Conservation (phyloP, 352 stramenopile genomes). For the Lagenidium giganteum region DNA sequence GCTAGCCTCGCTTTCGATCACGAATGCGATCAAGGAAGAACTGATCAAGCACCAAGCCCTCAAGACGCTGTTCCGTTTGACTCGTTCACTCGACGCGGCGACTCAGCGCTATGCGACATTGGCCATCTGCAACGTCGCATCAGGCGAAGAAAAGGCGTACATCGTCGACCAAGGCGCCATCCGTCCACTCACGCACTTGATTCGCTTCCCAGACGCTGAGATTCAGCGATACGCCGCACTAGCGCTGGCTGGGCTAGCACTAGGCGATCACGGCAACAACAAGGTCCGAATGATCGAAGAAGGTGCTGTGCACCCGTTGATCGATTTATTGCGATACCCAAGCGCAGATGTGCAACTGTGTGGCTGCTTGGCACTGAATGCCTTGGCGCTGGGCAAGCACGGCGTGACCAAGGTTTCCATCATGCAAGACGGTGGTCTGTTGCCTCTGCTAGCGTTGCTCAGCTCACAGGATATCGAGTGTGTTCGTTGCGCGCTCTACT, state of each 20-base stretch:
- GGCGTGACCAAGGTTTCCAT: conserved; percentile 84
- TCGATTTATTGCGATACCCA: conserved; percentile 93
- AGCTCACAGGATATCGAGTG: conserved; percentile 86
- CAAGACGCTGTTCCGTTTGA: conserved; percentile 90
- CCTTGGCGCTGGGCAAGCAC: conserved; percentile 84
- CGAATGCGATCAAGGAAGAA: conserved; percentile 75
- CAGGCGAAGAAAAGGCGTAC: conserved; percentile 76
- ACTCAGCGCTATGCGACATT: conserved; percentile 95
- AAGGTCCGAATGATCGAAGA: conserved; percentile 92
- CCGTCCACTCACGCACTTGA: conserved; percentile 91
- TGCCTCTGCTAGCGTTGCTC: conserved; percentile 87
- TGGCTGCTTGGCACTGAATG: conserved; percentile 90
- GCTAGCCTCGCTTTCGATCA: conserved; percentile 89
- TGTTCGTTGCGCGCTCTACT: conserved; percentile 88
- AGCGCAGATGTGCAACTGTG: conserved; percentile 92
- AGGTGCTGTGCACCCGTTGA: conserved; percentile 87
- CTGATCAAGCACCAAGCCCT: conserved; percentile 82
- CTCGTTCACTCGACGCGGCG: conserved; percentile 88
- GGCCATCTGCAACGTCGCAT: conserved; percentile 91
- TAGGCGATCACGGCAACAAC: conserved; percentile 91
- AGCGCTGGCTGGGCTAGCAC: conserved; percentile 86
- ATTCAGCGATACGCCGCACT: conserved; percentile 94
- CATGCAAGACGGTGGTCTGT: conserved; percentile 87
- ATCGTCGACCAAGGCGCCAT: conserved; percentile 91
- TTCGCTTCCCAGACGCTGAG: conserved; percentile 93